These are phyloP conservation scores for Penicillium thymicola DNA, from an alignment of 2,329 filamentous ascomycete genomes.

Conservation along the genomic window DNA sequence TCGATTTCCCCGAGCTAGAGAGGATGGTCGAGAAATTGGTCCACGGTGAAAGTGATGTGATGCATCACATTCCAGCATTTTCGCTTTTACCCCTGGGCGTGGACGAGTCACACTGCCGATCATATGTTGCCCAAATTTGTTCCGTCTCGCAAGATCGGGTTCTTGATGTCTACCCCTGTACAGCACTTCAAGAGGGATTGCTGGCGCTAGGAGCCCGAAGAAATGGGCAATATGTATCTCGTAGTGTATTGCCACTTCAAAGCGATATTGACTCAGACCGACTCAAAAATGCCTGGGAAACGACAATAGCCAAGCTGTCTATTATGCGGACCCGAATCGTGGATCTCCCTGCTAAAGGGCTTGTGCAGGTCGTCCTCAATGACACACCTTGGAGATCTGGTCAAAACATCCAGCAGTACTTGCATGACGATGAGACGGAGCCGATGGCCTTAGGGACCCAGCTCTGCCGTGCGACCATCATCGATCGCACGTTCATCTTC, in stretches of 20 bases:
- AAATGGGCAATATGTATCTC: neutral
- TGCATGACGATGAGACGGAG: neutral
- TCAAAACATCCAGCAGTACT: neutral
- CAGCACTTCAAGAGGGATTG: conserved; percentile 1
- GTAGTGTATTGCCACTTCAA: neutral
- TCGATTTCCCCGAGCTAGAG: neutral
- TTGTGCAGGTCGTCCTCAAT: neutral
- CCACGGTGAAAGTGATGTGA: neutral
- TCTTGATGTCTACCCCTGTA: neutral
- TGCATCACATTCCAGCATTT: neutral
- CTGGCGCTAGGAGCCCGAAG: neutral
- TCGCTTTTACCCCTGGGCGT: neutral
- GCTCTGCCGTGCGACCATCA: neutral
- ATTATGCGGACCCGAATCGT: conserved; percentile 3
- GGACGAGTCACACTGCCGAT: neutral
- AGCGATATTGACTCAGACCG: neutral
- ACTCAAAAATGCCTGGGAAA: neutral
- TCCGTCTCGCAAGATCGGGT: neutral
- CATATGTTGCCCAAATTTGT: neutral
- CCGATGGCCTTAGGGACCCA: neutral
- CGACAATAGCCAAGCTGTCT: neutral
- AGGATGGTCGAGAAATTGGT: neutral
- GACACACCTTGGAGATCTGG: neutral
- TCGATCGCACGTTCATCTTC: neutral
- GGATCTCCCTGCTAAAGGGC: neutral